Evolutionary conservation across 169 alveolate species (phyloP).

Genomic region (Fabrea salina): DNA sequence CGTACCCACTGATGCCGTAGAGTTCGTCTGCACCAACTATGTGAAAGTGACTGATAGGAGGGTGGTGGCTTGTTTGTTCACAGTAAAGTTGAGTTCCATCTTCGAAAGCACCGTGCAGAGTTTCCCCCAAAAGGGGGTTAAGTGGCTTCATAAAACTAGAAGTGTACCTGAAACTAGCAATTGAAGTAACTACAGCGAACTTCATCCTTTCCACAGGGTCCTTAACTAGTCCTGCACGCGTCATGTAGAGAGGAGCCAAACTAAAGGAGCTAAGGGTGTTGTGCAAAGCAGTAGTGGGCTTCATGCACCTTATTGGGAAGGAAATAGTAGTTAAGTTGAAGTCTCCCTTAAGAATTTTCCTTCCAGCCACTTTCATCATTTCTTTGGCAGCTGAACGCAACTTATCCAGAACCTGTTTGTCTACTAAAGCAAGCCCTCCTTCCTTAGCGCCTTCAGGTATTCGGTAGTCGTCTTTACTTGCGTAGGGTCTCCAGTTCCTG

Average conservation of each 20-base stretch:
- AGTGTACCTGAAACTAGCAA: conserved; percentile 35
- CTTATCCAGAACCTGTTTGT: conserved; percentile 12
- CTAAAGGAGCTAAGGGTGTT: conserved; percentile 18
- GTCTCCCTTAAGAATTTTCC: conserved; percentile 46
- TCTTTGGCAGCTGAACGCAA: conserved; percentile 47
- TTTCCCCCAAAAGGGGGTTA: conserved; percentile 88
- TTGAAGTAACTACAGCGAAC: conserved; percentile 4
- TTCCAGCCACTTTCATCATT: conserved; percentile 47
- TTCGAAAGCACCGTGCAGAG: conserved; percentile 68
- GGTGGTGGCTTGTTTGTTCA: conserved; percentile 76
- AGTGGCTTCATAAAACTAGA: conserved; percentile 76
- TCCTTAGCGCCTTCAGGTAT: conserved; percentile 34
- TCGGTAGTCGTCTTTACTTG: conserved; percentile 42
- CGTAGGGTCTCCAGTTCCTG: not conserved
- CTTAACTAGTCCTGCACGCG: conserved; percentile 38
- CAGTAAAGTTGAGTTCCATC: conserved; percentile 68
- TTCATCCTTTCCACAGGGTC: conserved; percentile 63
- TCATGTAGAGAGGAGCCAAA: conserved; percentile 37
- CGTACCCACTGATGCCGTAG: conserved; percentile 61
- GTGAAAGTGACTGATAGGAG: conserved; percentile 72
- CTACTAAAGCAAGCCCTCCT: conserved; percentile 51
- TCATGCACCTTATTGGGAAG: conserved; percentile 63
- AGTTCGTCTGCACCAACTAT: conserved; percentile 62
- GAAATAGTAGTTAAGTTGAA: conserved; percentile 46
- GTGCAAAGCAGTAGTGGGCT: conserved; percentile 35